phyloP scores from a whole-genome alignment of 2,329 filamentous ascomycete genomes.

The Fusarium algeriense region DNA sequence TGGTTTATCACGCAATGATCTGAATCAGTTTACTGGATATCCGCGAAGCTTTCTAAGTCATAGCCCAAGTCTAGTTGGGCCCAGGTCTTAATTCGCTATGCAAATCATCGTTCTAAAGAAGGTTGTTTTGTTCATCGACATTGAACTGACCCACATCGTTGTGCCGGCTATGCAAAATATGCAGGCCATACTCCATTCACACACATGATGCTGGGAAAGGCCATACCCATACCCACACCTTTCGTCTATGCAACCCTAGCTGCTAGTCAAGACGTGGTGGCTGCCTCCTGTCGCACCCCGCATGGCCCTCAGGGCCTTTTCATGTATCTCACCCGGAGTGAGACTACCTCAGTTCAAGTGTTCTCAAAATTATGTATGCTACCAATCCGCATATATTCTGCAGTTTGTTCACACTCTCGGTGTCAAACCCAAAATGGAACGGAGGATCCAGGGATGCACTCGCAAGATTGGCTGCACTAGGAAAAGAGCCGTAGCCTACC shows the following conservation, averaged over 20 bases:
- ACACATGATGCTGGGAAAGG: conserved; percentile 22
- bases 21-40: background rate
- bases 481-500: conserved; percentile 44
- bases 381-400: conserved; percentile 40
- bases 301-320: conserved; percentile 40
- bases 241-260: conserved; percentile 42
- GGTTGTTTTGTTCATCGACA: conserved; percentile 29
- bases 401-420: conserved; percentile 28
- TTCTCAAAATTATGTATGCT: conserved; percentile 30
- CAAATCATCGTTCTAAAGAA: conserved; percentile 33
- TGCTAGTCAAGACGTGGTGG: conserved; percentile 26
- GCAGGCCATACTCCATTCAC: conserved; percentile 26
- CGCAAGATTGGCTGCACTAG: conserved; percentile 53
- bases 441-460: conserved; percentile 42
- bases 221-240: conserved; percentile 32
- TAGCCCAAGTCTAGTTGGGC: background rate
- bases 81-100: conserved; percentile 18
- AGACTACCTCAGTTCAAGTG: conserved; percentile 37
- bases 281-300: conserved; percentile 38
- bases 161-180: conserved; percentile 35
- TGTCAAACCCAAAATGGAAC: conserved; percentile 31
- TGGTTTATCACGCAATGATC: background rate
- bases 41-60: background rate
- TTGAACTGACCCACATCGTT: conserved; percentile 33
- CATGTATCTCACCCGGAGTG: conserved; percentile 44